These are phyloP conservation scores for Nannochloris sp. DNA, from an alignment of 139 green algal species.

Conservation along the genomic window DNA sequence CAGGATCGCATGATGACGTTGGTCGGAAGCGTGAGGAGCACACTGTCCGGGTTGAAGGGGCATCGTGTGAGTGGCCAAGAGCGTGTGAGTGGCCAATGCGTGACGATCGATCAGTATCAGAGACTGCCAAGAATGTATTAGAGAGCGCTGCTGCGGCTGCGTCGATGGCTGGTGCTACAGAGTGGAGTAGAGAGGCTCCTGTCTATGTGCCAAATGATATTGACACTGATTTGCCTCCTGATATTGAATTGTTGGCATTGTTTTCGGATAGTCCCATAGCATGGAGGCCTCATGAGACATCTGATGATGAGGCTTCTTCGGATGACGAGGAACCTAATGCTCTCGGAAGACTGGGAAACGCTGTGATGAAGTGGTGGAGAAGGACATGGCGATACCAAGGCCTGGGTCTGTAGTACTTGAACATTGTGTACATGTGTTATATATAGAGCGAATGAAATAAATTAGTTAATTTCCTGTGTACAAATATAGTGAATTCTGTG, in stretches of 20 bases:
- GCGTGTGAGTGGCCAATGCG: background rate
- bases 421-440: background rate
- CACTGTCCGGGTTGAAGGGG: background rate
- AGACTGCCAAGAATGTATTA: background rate
- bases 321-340: background rate
- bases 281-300: constrained; percentile 2
- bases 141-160: background rate
- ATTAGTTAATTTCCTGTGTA: constrained; percentile 45
- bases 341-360: background rate
- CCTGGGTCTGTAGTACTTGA: background rate
- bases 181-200: background rate
- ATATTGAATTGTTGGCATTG: constrained; percentile 18
- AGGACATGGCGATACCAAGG: constrained; percentile 30
- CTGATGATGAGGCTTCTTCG: background rate
- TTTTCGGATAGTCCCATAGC: constrained; percentile 17
- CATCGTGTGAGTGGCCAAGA: background rate
- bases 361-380: background rate
- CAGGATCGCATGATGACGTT: background rate
- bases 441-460: background rate
- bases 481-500: constrained; percentile 88
- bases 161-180: background rate
- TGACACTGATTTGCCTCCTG: constrained; percentile 17
- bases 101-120: background rate
- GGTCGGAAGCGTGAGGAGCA: background rate
- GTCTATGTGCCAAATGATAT: background rate